Evolutionary conservation across 768 basidiomycete genomes (phyloP).

Genomic region (Exsudoporus frostii): DNA sequence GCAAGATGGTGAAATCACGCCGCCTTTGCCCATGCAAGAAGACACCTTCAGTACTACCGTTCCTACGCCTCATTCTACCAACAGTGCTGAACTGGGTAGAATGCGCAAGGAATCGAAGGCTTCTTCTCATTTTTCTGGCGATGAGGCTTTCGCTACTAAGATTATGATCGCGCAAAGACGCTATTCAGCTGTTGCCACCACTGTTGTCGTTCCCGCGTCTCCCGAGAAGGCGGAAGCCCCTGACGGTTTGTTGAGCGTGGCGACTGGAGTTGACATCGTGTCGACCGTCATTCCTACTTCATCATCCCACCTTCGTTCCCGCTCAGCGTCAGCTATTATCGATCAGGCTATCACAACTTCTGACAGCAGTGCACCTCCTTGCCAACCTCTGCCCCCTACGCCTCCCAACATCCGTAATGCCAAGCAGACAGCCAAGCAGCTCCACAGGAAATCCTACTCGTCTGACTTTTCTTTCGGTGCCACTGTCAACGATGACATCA

Average conservation of each 20-base stretch:
- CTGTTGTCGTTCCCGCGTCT: constrained; percentile 52
- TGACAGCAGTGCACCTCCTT: constrained; percentile 50
- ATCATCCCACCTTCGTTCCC: constrained; percentile 53
- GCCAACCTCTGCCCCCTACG: constrained; percentile 71
- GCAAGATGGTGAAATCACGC: constrained; percentile 41
- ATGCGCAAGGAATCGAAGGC: constrained; percentile 50
- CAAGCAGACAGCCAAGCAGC: constrained; percentile 44
- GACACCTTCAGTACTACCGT: constrained; percentile 45
- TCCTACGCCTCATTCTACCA: constrained; percentile 54
- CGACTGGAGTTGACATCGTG: constrained; percentile 33
- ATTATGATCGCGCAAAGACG: constrained; percentile 75
- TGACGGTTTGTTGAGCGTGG: constrained; percentile 19
- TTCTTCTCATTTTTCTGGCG: constrained; percentile 46
- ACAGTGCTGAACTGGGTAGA: constrained; percentile 55
- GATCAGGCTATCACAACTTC: constrained; percentile 29
- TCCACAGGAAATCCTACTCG: constrained; percentile 63
- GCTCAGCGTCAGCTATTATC: constrained; percentile 53
- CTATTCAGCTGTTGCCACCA: constrained; percentile 68
- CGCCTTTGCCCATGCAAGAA: constrained; percentile 60
- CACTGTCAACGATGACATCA: constrained; percentile 47
- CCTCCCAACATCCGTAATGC: constrained; percentile 62
- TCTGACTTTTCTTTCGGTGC: constrained; percentile 62
- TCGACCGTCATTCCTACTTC: constrained; percentile 22
- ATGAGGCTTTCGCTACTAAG: constrained; percentile 48
- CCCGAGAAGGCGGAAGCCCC: constrained; percentile 35